Evolutionary conservation across 2,329 filamentous ascomycete species (phyloP).

Genomic region (Colletotrichum orbiculare): DNA sequence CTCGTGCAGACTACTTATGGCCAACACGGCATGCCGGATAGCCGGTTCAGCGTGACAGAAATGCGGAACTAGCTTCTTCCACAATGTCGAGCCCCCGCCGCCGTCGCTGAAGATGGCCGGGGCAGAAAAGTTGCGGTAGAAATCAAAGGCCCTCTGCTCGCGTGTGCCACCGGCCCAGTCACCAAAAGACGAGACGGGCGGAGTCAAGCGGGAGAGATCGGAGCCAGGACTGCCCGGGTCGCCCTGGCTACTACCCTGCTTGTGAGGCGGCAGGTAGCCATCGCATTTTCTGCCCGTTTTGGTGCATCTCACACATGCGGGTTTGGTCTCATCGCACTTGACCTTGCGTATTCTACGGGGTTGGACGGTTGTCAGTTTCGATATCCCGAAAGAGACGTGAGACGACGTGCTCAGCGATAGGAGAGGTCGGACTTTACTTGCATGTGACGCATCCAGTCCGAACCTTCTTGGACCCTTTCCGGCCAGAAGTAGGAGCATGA

Average conservation of each 20-base stretch:
- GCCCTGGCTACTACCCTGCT: slow-evolving; percentile 29
- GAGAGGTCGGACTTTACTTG: slow-evolving; percentile 55
- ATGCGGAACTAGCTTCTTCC: slow-evolving; percentile 57
- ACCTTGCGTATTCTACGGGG: slow-evolving; percentile 61
- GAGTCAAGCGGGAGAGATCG: slow-evolving; percentile 33
- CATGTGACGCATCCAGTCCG: slow-evolving; percentile 65
- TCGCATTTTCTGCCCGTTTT: slow-evolving; percentile 68
- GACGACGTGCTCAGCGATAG: background rate
- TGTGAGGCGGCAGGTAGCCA: slow-evolving; percentile 55
- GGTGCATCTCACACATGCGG: slow-evolving; percentile 62
- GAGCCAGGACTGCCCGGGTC: slow-evolving; percentile 25
- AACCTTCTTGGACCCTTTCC: slow-evolving; percentile 58
- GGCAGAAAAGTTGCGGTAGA: slow-evolving; percentile 49
- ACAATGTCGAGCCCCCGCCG: slow-evolving; percentile 56
- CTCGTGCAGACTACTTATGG: slow-evolving; percentile 61
- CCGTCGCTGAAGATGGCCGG: slow-evolving; percentile 51
- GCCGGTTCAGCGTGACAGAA: slow-evolving; percentile 57
- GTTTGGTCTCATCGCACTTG: slow-evolving; percentile 67
- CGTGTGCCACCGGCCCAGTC: slow-evolving; percentile 13
- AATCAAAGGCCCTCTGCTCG: slow-evolving; percentile 46
- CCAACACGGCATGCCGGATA: slow-evolving; percentile 61
- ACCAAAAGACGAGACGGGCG: slow-evolving; percentile 11
- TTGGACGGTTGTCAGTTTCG: background rate
- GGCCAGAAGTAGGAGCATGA: slow-evolving; percentile 37
- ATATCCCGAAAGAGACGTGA: background rate